Conservation (phyloP, 441 rosid species). For the Populus hybrid region DNA sequence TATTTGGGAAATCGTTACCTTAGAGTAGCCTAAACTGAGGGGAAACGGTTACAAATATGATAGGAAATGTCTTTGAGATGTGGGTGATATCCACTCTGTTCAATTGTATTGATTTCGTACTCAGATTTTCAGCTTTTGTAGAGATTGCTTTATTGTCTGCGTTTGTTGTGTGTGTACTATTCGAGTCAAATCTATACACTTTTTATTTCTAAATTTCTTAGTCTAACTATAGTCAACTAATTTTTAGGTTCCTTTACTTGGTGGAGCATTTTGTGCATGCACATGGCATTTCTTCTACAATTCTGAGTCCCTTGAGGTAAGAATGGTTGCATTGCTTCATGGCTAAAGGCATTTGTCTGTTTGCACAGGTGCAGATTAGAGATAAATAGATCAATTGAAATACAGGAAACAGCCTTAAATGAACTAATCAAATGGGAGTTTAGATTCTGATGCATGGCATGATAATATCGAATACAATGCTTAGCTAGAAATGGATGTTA, state of each 20-base stretch:
- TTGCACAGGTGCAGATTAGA: not conserved
- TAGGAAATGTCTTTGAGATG: not conserved
- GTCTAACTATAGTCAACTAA: slow-evolving; percentile 18
- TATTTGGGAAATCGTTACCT: not conserved
- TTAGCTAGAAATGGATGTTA: not conserved
- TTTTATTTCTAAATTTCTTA: not conserved
- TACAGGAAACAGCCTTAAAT: not conserved
- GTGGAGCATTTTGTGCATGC: slow-evolving; percentile 96
- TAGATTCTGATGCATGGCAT: slow-evolving; percentile 2
- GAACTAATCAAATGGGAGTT: not conserved
- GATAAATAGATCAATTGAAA: not conserved
- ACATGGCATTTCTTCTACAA: slow-evolving; percentile 98
- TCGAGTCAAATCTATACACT: not conserved
- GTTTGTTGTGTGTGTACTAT: not conserved
- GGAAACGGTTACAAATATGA: not conserved
- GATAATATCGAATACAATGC: not conserved
- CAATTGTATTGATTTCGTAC: not conserved
- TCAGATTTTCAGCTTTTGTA: not conserved
- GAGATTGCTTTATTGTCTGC: not conserved
- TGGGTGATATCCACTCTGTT: not conserved
- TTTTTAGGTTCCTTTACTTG: slow-evolving; percentile 81
- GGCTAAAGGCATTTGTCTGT: not conserved
- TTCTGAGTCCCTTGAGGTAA: slow-evolving; percentile 88
- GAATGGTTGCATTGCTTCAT: not conserved
- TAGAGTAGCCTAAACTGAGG: not conserved